These are phyloP conservation scores for Candida methanosorbosa DNA, from an alignment of 805 yeast genomes.

Conservation along the genomic window DNA sequence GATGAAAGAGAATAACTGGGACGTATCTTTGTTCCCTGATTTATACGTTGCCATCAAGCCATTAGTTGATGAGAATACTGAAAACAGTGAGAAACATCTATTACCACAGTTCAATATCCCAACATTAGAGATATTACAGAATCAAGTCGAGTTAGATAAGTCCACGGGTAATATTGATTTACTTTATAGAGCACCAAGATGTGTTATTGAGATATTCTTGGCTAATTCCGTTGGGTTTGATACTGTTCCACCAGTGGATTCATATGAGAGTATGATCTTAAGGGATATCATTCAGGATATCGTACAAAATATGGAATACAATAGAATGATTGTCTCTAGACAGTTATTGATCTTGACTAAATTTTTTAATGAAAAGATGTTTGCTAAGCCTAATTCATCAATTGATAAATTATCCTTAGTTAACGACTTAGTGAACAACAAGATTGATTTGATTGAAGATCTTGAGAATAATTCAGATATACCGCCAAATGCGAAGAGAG, in stretches of 20 bases:
- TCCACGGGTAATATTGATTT: constrained; percentile 48
- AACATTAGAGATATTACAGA: constrained; percentile 24
- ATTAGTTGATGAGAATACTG: constrained; percentile 11
- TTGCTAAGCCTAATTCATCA: constrained; percentile 68
- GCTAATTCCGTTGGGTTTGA: constrained; percentile 45
- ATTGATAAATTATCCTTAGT: constrained; percentile 53
- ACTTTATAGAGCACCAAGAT: constrained; percentile 60
- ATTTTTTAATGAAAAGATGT: constrained; percentile 58
- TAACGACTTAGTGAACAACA: constrained; percentile 26
- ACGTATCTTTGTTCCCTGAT: constrained; percentile 30
- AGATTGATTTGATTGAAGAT: constrained; percentile 26
- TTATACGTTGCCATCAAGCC: constrained; percentile 12
- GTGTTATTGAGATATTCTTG: constrained; percentile 51
- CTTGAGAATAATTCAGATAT: constrained; percentile 19
- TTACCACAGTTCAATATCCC: constrained; percentile 21
- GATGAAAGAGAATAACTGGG: constrained; percentile 33
- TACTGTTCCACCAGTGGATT: constrained; percentile 50
- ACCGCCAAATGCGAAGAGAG: constrained; percentile 14
- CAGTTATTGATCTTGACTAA: constrained; percentile 69
- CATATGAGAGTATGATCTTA: constrained; percentile 52
- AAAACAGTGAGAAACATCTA: constrained; percentile 14
- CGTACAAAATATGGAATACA: constrained; percentile 76
- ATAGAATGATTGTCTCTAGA: constrained; percentile 77
- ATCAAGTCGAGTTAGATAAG: constrained; percentile 23
- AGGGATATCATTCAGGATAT: constrained; percentile 72